Percentiles rank a stretch among this genome's conserved stretches.
These are phyloP conservation scores for Mycosphaerella arachidis DNA, from an alignment of 2,329 filamentous ascomycete species.

Conservation along the genomic window DNA sequence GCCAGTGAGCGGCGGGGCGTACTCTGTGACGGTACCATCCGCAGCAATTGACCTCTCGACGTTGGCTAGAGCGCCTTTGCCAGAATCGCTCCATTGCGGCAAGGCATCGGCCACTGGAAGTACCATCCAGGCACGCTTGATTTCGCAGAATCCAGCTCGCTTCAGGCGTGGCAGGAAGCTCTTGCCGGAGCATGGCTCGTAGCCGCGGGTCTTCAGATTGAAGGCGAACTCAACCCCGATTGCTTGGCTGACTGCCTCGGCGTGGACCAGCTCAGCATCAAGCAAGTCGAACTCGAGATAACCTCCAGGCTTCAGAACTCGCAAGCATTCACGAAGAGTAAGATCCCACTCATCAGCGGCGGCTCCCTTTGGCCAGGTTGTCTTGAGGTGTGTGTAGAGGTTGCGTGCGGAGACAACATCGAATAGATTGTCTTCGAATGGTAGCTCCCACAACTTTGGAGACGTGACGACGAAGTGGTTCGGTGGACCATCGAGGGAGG, in stretches of 20 bases:
- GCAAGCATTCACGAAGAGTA: slow-evolving; percentile 79
- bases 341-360: slow-evolving; percentile 75
- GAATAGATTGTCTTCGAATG: slow-evolving; percentile 81
- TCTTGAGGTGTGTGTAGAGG: slow-evolving; percentile 77
- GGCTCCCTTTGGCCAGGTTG: slow-evolving; percentile 49
- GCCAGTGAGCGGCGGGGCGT: slow-evolving; percentile 32
- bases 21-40: slow-evolving; percentile 27
- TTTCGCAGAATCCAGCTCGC: slow-evolving; percentile 70
- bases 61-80: slow-evolving; percentile 16
- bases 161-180: slow-evolving; percentile 70
- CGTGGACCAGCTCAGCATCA: slow-evolving; percentile 84
- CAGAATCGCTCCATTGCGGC: slow-evolving; percentile 35
- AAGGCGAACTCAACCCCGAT: slow-evolving; percentile 90
- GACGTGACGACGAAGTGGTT: slow-evolving; percentile 86
- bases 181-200: slow-evolving; percentile 80
- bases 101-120: slow-evolving; percentile 64
- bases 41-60: slow-evolving; percentile 36
- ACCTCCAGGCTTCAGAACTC: slow-evolving; percentile 86
- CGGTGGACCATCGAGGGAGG: slow-evolving; percentile 71
- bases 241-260: slow-evolving; percentile 72
- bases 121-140: slow-evolving; percentile 83
- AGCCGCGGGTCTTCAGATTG: slow-evolving; percentile 81
- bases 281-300: slow-evolving; percentile 87
- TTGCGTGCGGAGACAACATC: slow-evolving; percentile 88
- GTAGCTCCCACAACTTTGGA: slow-evolving; percentile 70